Conservation (phyloP, 2,329 filamentous ascomycete species). For the Fusarium stilboides region DNA sequence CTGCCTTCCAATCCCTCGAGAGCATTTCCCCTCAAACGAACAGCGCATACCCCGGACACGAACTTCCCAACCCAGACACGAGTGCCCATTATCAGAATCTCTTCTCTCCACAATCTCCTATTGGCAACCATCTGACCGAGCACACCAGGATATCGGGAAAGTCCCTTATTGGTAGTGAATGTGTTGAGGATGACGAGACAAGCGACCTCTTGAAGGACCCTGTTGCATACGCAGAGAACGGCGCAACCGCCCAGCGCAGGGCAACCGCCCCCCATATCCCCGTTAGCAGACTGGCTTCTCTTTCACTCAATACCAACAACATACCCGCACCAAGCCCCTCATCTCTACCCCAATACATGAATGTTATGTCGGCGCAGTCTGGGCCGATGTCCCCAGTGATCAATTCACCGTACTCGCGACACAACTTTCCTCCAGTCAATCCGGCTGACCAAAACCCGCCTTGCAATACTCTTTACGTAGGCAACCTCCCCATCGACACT, state of each 20-base stretch:
- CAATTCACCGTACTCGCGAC: slow-evolving; percentile 70
- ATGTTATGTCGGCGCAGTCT: slow-evolving; percentile 58
- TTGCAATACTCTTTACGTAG: slow-evolving; percentile 97
- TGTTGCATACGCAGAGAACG: slow-evolving; percentile 78
- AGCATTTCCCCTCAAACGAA: slow-evolving; percentile 74
- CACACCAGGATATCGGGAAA: slow-evolving; percentile 75
- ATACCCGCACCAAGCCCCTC: slow-evolving; percentile 64
- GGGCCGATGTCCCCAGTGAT: slow-evolving; percentile 42
- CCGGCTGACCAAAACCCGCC: slow-evolving; percentile 97
- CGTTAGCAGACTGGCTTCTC: slow-evolving; percentile 75
- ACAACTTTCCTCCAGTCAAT: slow-evolving; percentile 87
- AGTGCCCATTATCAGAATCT: slow-evolving; percentile 71
- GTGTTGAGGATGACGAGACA: slow-evolving; percentile 77
- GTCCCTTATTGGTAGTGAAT: slow-evolving; percentile 78
- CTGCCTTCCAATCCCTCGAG: slow-evolving; percentile 72
- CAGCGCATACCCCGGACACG: slow-evolving; percentile 65
- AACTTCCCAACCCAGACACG: slow-evolving; percentile 72
- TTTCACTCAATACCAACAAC: slow-evolving; percentile 79
- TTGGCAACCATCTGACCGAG: slow-evolving; percentile 78
- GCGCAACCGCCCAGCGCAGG: slow-evolving; percentile 64
- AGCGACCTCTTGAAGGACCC: slow-evolving; percentile 80
- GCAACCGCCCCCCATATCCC: slow-evolving; percentile 81
- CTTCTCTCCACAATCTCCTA: slow-evolving; percentile 82
- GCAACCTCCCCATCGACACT: slow-evolving; percentile 93
- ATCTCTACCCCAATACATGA: slow-evolving; percentile 65